Evolutionary conservation across 2,329 filamentous ascomycete species (phyloP).

Genomic region (Metarhizium sp.): DNA sequence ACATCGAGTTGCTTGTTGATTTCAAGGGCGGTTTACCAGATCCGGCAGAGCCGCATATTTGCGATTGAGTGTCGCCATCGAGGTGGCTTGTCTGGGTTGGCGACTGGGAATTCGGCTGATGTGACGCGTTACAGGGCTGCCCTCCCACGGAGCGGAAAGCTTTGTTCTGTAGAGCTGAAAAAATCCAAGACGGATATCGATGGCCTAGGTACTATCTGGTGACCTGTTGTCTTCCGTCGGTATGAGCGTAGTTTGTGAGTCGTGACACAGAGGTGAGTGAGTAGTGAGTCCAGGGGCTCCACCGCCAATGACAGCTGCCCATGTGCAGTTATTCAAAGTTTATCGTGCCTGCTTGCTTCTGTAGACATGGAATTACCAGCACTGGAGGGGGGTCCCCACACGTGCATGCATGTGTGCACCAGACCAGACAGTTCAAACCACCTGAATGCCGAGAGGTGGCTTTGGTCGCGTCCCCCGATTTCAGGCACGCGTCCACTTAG

Average conservation of each 20-base stretch:
- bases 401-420: background rate
- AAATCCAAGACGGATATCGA: background rate
- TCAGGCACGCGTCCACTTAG: background rate
- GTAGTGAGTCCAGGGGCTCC: background rate
- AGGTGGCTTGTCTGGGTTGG: background rate
- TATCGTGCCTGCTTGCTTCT: too few species aligned
- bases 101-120: background rate
- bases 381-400: background rate
- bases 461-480: background rate
- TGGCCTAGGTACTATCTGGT: background rate
- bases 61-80: constrained; percentile 52
- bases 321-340: too few species aligned
- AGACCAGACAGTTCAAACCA: background rate
- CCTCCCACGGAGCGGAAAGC: background rate
- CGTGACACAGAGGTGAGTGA: background rate
- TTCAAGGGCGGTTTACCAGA: constrained; percentile 41
- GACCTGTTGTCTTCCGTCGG: background rate
- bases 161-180: background rate
- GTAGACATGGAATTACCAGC: too few species aligned
- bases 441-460: too few species aligned
- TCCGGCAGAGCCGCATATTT: constrained; percentile 79
- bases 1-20: constrained; percentile 6
- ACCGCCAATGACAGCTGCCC: background rate
- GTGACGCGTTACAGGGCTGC: background rate
- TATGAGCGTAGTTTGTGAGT: background rate